Percentiles rank a stretch among this genome's conserved stretches.
These are phyloP conservation scores for Naganishia vaughanmartiniae DNA, from an alignment of 768 basidiomycete genomes.

Conservation along the genomic window DNA sequence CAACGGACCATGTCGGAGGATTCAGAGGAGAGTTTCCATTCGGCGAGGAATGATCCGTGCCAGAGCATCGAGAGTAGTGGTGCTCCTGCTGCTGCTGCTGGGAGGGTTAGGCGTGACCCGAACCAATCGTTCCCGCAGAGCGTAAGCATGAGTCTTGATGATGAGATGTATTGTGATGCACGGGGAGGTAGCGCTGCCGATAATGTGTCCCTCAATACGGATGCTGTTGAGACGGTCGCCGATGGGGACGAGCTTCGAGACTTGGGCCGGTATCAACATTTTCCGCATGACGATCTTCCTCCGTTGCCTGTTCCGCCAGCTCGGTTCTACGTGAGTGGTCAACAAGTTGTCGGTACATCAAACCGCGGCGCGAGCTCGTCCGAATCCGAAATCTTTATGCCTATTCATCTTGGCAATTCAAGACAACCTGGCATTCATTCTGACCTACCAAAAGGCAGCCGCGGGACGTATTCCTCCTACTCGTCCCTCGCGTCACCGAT, in stretches of 20 bases:
- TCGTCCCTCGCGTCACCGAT: slow-evolving; percentile 11
- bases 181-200: not conserved
- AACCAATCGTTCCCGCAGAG: slow-evolving; percentile 29
- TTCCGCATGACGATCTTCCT: not conserved
- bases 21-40: slow-evolving; percentile 28
- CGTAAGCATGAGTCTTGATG: slow-evolving; percentile 25
- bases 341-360: too few relatives aligned
- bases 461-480: not conserved
- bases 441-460: not conserved
- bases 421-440: not conserved
- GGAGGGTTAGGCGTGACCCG: not conserved
- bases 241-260: slow-evolving; percentile 23
- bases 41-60: slow-evolving; percentile 18
- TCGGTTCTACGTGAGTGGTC: too few relatives aligned
- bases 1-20: slow-evolving; percentile 23
- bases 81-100: too few relatives aligned
- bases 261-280: not conserved
- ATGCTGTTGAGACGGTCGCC: slow-evolving; percentile 14
- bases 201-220: not conserved
- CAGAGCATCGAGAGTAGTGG: not conserved
- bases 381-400: slow-evolving; percentile 17
- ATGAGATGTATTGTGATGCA: slow-evolving; percentile 14
- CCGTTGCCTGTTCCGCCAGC: not conserved
- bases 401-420: not conserved
- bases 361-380: not conserved